Conservation (phyloP, 83 land plant genomes). For the Thuja plicata region DNA sequence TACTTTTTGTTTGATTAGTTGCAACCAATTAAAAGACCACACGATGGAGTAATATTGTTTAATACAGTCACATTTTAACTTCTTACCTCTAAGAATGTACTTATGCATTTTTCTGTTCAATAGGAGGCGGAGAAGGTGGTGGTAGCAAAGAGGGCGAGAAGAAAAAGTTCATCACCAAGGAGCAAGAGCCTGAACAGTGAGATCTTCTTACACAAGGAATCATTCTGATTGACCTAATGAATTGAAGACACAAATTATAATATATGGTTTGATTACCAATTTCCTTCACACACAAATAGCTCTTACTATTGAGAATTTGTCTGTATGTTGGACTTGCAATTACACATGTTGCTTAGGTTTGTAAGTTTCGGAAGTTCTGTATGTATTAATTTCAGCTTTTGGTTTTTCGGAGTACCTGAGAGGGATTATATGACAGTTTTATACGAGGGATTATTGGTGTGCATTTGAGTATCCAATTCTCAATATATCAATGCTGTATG, state of each 20-base stretch:
- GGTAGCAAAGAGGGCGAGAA: slow-evolving; percentile 50
- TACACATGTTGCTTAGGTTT: background rate
- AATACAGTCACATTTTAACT: background rate
- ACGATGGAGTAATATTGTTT: background rate
- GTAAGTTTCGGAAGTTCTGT: background rate
- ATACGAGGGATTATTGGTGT: background rate
- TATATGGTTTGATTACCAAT: slow-evolving; percentile 2
- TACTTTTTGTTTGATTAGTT: background rate
- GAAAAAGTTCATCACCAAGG: slow-evolving; percentile 89
- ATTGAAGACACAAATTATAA: background rate
- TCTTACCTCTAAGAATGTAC: background rate
- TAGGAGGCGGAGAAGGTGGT: slow-evolving; percentile 43
- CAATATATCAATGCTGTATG: background rate
- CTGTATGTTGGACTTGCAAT: background rate
- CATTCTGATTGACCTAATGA: slow-evolving; percentile 10
- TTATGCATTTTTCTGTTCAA: background rate
- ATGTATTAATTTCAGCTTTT: background rate
- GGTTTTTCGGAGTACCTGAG: background rate
- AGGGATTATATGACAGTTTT: background rate
- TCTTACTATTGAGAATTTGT: background rate
- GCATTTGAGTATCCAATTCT: background rate
- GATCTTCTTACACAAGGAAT: background rate
- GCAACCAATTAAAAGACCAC: background rate
- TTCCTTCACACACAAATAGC: background rate
- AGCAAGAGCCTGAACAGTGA: slow-evolving; percentile 90